phyloP scores from a whole-genome alignment of 352 stramenopile species.

The Pythium scleroteichum region DNA sequence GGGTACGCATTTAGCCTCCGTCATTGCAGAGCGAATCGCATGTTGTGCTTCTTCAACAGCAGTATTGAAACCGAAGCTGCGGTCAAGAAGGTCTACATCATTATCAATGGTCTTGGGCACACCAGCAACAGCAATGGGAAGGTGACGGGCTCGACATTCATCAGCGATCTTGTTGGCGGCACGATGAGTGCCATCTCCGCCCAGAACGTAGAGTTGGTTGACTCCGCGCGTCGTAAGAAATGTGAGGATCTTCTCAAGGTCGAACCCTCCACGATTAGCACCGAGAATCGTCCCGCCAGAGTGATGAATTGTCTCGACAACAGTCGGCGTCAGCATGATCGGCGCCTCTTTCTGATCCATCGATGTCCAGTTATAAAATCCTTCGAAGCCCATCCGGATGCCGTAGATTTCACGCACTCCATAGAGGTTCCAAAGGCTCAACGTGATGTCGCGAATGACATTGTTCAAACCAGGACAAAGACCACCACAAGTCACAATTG shows the following conservation, averaged over 20 bases:
- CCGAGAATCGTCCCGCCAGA: constrained; percentile 94
- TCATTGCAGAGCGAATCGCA: constrained; percentile 90
- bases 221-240: constrained; percentile 91
- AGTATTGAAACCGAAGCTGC: constrained; percentile 98
- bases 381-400: constrained; percentile 80
- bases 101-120: constrained; percentile 99
- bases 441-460: constrained; percentile 96
- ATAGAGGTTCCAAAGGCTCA: constrained; percentile 90
- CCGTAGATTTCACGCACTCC: constrained; percentile 82
- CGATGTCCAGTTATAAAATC: constrained; percentile 83
- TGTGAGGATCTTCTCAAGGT: constrained; percentile 95
- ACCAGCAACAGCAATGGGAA: constrained; percentile 94
- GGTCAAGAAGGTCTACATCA: constrained; percentile 98
- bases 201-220: constrained; percentile 97
- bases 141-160: constrained; percentile 64
- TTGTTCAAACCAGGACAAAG: constrained; percentile 99
- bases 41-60: constrained; percentile 95
- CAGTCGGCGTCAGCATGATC: constrained; percentile 70
- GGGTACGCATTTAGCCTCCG: constrained; percentile 95
- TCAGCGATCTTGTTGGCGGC: constrained; percentile 92
- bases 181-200: constrained; percentile 97
- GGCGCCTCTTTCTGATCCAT: constrained; percentile 79
- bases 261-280: constrained; percentile 94
- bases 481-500: constrained; percentile 93
- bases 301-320: constrained; percentile 83